A percentile compares a stretch with the other conserved stretches of the same genome.
Conservation (phyloP, 106 monocot species). For the Cymbidium sinense region DNA sequence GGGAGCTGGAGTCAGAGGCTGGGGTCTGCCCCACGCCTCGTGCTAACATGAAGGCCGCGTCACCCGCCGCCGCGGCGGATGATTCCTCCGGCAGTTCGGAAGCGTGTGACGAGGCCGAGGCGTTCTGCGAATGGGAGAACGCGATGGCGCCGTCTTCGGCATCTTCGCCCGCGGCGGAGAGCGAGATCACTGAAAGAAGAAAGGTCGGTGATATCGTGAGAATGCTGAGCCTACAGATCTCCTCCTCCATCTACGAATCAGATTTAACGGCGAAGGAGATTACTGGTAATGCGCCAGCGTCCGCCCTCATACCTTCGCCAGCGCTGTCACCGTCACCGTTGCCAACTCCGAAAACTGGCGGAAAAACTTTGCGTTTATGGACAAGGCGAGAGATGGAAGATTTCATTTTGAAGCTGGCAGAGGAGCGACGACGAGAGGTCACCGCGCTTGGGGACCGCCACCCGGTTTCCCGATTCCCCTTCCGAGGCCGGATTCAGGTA, state of each 20-base stretch:
- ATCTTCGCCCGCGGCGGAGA: background rate
- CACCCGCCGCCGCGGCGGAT: background rate
- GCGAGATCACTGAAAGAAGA: slow-evolving; percentile 3
- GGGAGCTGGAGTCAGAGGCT: slow-evolving; percentile 75
- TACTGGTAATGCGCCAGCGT: background rate
- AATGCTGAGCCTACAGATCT: slow-evolving; percentile 15
- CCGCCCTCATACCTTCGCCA: background rate
- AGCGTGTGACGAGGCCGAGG: slow-evolving; percentile 12
- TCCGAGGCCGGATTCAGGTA: slow-evolving; percentile 74
- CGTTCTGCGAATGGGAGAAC: slow-evolving; percentile 18
- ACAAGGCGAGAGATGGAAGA: slow-evolving; percentile 41
- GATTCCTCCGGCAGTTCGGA: slow-evolving; percentile 14
- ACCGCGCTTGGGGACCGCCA: slow-evolving; percentile 16
- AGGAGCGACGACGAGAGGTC: slow-evolving; percentile 48
- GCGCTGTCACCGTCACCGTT: too few relatives aligned
- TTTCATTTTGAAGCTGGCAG: slow-evolving; percentile 31
- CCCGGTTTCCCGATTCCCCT: slow-evolving; percentile 50
- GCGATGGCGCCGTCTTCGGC: slow-evolving; percentile 1
- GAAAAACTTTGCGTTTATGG: slow-evolving; percentile 20
- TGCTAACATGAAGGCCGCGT: background rate
- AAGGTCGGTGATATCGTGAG: slow-evolving; percentile 21
- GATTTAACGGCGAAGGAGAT: slow-evolving; percentile 7
- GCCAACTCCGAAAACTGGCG: background rate
- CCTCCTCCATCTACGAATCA: background rate
- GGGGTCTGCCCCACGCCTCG: slow-evolving; percentile 16